Evolutionary conservation across 73 alveolate species (phyloP), one percentile per base, ranked within the genome.

Genomic region (Paramecium caudatum): DNA sequence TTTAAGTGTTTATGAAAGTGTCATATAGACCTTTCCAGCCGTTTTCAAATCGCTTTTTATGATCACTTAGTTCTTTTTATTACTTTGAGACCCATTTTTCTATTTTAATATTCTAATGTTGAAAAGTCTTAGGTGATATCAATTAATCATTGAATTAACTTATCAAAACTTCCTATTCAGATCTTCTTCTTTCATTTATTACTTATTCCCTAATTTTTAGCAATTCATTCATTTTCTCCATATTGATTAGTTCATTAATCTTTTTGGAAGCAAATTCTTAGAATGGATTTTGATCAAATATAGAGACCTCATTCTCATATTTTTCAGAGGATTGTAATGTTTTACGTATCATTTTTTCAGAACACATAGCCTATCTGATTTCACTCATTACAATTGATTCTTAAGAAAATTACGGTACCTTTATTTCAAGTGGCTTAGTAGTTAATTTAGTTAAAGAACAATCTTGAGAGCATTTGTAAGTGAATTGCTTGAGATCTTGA

Each of bases 341-440:
- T 55, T 55, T 10, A 27, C 7, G 23, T 8, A 55, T 55, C 30
- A 55, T 27, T 4, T 55, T 55, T 55, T 55, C 80, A 23, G 80
- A 55, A 55, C 80, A 55, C 80, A 55, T 55, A 0, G 80, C 80
- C 30, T 55, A 55, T 55, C 80, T 55, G 3, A 55, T 55, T 21
- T 55, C 80, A 55, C 80, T 55, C 80, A 55, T 55, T 1, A 55
- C 80, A 37, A 55, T 55, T 12, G 80, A 55, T 23, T 55, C 80
- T 0, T 55, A 55, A 10, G 80, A 55, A 55, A 55, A 55, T 55
- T 55, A 8, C 23, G 80, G 80, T 27, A 55, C 80, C 30, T 55
- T 27, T 3, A 55, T 55, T 23, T 55, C 80, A 27, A 55, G 30
- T 23, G 23, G 23, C 80, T 55, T 55, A 5, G 30, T 55, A 27